Percentiles rank a stretch among this genome's conserved stretches.
Conservation (phyloP, 768 basidiomycete species). For the Lentinula aciculospora region DNA sequence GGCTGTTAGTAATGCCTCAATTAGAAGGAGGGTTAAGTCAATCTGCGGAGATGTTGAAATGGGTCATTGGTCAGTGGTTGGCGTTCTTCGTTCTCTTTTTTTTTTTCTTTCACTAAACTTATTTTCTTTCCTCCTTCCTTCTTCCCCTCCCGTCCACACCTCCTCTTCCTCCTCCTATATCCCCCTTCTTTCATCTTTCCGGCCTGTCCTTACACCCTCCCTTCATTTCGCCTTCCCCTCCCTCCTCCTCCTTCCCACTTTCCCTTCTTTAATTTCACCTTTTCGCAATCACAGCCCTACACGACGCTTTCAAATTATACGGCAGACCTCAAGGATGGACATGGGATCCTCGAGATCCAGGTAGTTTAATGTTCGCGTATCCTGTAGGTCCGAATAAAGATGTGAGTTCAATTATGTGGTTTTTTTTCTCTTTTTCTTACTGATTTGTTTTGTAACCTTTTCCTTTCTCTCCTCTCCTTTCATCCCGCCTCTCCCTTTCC, state of each 20-base stretch:
- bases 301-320: conserved; percentile 84
- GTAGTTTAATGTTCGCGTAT: conserved; percentile 90
- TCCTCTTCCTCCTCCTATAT: too few relatives aligned
- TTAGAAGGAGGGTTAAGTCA: conserved; percentile 55
- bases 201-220: too few relatives aligned
- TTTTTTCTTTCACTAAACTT: too few relatives aligned
- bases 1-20: conserved; percentile 90
- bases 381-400: conserved; percentile 81
- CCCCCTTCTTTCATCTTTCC: too few relatives aligned
- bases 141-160: too few relatives aligned
- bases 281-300: conserved; percentile 53
- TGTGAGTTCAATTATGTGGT: conserved; percentile 37
- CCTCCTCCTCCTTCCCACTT: too few relatives aligned
- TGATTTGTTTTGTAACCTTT: background rate
- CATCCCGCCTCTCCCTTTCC: too few relatives aligned
- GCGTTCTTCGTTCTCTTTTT: background rate
- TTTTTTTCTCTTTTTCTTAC: background rate
- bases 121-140: too few relatives aligned
- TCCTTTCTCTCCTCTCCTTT: too few relatives aligned
- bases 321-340: conserved; percentile 82
- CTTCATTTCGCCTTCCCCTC: too few relatives aligned
- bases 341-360: conserved; percentile 83
- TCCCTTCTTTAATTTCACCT: background rate
- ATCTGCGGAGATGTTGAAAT: conserved; percentile 82
- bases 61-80: conserved; percentile 69